Evolutionary conservation across 352 stramenopile genomes (phyloP), one percentile per base, ranked within the genome.

Genomic region (Globisporangium barbulae): DNA sequence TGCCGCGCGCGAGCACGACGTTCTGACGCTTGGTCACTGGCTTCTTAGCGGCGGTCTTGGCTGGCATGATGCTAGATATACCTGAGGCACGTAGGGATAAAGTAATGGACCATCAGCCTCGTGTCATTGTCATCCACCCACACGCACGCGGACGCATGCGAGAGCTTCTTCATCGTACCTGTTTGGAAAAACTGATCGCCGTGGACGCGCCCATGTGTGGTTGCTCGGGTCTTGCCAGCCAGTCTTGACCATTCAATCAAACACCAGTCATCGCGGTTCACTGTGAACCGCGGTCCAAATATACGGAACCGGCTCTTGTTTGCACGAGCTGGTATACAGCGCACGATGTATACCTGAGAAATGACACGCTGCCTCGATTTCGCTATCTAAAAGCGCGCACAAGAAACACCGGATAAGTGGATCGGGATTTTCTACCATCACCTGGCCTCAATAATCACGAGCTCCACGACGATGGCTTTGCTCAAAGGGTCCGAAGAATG

Each of bases 1-100:
- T 88, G 69, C 83, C 82, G 63, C 82, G 81, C 50, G 83, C 83
- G 61, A 92, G 78, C 61, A 79, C 82, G 47, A 90, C 58, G 75
- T 92, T 92, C 64, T 85, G 78, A 63, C 72, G 72, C 68, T 79
- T 81, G 58, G 63, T 57, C 30, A 48, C 63, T 35, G 56, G 37
- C 52, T 71, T 69, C 48, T 58, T 66, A 17, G 42, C 42, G 42
- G 45, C 44, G 65, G 76, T 81, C 67, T 86, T 88, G 63, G 64
- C 61, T 47, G 66, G 48, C 66, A 82, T 77, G 73, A 65, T 70
- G 64, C 52, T 61, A 63, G 70, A 81, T 79, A 76, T 81, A 85
- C 76, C 76, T 85, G 41, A 19, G n/a, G 30, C 49, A 15, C 17
- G 4, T 3, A 28, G 12, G 33, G 2, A 52, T 2, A 30, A 0